These are phyloP conservation scores for Linanthus parryae DNA, from an alignment of 148 eudicot genomes.

Conservation along the genomic window DNA sequence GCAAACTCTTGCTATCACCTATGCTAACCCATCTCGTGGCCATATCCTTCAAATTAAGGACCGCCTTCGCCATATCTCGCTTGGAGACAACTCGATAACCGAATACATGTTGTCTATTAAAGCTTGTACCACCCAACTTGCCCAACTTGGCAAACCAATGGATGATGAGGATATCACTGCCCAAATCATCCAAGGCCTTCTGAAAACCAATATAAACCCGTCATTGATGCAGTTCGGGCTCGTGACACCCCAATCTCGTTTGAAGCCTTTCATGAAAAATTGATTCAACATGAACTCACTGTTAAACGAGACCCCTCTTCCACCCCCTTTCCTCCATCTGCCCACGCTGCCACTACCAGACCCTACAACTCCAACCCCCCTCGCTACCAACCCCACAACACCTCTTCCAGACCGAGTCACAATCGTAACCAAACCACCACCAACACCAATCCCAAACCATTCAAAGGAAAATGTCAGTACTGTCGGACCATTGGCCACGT, in stretches of 20 bases:
- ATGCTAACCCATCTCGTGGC: slow-evolving; percentile 4
- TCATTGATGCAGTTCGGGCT: slow-evolving; percentile 5
- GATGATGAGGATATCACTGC: slow-evolving; percentile 1
- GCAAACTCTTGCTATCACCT: not conserved
- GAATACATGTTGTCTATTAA: slow-evolving; percentile 1
- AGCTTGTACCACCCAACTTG: slow-evolving; percentile 2
- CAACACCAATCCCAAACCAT: not conserved
- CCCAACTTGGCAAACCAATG: not conserved
- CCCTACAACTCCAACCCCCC: slow-evolving; percentile 3
- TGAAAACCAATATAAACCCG: not conserved
- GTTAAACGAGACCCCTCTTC: not conserved
- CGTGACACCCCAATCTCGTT: slow-evolving; percentile 3
- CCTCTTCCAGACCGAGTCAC: too few species aligned
- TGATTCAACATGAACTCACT: not conserved
- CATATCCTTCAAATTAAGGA: slow-evolving; percentile 1
- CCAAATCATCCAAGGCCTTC: not conserved
- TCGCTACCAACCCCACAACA: not conserved
- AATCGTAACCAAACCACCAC: not conserved
- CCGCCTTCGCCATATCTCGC: not conserved
- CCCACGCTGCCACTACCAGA: not conserved
- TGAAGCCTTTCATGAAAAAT: slow-evolving; percentile 1
- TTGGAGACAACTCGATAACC: not conserved
- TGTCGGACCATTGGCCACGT: not conserved
- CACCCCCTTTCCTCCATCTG: slow-evolving; percentile 1
- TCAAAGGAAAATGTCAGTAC: not conserved